Conservation (phyloP, 495 filamentous ascomycete genomes). For the Tuber aestivum region DNA sequence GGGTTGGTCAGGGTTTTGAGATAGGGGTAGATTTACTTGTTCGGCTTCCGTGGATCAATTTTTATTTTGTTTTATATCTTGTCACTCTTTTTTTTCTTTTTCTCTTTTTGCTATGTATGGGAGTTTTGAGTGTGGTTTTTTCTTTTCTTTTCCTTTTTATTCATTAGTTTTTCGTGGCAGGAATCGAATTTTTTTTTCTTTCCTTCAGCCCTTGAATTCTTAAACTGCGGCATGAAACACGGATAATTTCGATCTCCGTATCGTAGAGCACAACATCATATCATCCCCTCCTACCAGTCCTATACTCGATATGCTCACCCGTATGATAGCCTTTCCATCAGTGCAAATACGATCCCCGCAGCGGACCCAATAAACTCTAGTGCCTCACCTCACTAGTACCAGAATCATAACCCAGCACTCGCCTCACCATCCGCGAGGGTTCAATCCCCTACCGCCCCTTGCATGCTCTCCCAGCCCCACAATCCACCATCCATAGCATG, state of each 20-base stretch:
- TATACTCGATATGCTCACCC: not conserved
- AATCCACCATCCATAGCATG: no score
- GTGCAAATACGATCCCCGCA: not conserved
- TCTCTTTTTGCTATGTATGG: not conserved
- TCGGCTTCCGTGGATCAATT: not conserved
- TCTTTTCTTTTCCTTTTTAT: conserved; percentile 7
- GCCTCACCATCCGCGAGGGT: not conserved
- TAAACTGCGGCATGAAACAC: not conserved
- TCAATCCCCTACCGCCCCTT: no score
- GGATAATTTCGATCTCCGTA: not conserved
- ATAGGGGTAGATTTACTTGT: conserved; percentile 2
- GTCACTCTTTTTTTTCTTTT: not conserved
- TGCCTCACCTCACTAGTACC: not conserved
- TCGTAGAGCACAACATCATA: not conserved
- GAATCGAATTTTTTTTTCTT: not conserved
- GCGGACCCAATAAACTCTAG: not conserved
- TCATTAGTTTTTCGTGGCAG: not conserved
- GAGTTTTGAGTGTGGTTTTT: conserved; percentile 11
- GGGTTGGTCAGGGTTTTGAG: conserved; percentile 20
- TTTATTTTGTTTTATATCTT: not conserved
- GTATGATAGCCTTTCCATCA: not conserved
- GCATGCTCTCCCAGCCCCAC: no score
- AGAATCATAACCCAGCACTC: not conserved
- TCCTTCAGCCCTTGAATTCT: not conserved
- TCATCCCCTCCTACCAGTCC: not conserved